Base-by-base conservation (phyloP, 352 stramenopile species). In the Globisporangium iwayamae region DNA sequence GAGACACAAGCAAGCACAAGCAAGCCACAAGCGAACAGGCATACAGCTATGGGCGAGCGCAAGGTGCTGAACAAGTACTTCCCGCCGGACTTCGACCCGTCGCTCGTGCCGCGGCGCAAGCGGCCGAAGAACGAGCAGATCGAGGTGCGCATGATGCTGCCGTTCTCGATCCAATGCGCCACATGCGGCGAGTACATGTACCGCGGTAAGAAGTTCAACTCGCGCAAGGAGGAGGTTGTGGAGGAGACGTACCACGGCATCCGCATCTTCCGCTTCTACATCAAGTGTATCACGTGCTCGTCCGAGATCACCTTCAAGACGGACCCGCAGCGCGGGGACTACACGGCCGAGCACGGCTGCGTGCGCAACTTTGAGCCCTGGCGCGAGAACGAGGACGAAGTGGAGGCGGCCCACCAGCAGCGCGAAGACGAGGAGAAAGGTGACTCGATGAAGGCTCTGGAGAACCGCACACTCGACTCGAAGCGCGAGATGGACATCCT, bases 51-150 rank as follows among this genome's bases (percentile, higher is more conserved):
- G 98, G 98, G 97, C 70, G 98, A 99, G 83, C 93, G 98, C 65
- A 99, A 99, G 83, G 97, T 99, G 56, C 79, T 99, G 30, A 99
- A 99, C 87, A 99, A 99, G 78, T 99, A 99, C 82, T 98, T 99
- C 82, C 97, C 96, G 11, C 87, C 97, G 69, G 96, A 99, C 80
- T 99, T 99, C 73, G 98, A 99, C 85, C 96, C 97, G 58, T 91
- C 87, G 64, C 84, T 99, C 54, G 86, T 99, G 56, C 96, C 96
- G 8, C 81, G 90, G 10, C 83, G 88, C 32, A 98, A 98, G 75
- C 95, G 93, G 32, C 86, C 90, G 45, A 94, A 97, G 75, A 98
- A 98, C 71, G 94, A 98, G 83, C 94, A 98, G 69, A 89, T 98
- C 13, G 88, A 97, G 65, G 94, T 99, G 50, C 96, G 97, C 43